phyloP scores from a whole-genome alignment of 31 red algal genomes.

The Asparagopsis taxiformis region DNA sequence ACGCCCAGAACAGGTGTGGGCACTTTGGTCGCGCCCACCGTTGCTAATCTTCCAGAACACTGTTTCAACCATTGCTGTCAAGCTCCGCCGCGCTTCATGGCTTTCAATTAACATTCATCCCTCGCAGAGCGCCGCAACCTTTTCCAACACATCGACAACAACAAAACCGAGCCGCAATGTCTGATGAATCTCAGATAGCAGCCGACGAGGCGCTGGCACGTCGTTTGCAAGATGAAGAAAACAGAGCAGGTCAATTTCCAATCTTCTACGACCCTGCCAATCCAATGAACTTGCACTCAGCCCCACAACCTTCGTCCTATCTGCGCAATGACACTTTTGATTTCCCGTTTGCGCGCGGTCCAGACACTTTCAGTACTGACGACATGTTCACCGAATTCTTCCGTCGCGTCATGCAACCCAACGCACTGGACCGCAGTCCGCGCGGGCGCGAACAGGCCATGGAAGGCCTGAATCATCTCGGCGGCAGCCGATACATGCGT shows the following conservation, averaged over 20 bases:
- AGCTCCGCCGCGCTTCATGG: too few species aligned
- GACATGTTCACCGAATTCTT: constrained; percentile 14
- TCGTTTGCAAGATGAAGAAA: constrained; percentile 42
- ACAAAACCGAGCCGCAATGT: constrained; percentile 10
- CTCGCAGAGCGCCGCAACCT: too few species aligned
- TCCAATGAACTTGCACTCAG: constrained; percentile 12
- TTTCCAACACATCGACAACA: too few species aligned
- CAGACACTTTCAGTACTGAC: not conserved
- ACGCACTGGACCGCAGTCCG: not conserved
- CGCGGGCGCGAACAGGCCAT: not conserved
- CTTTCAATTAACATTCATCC: too few species aligned
- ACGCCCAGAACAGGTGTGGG: too few species aligned
- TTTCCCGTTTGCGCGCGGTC: constrained; percentile 11
- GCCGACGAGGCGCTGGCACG: constrained; percentile 45
- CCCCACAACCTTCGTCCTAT: not conserved
- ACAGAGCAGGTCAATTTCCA: not conserved
- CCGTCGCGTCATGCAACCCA: not conserved
- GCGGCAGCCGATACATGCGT: not conserved
- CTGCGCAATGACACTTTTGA: not conserved
- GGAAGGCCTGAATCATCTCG: not conserved
- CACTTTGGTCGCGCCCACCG: too few species aligned
- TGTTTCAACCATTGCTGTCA: too few species aligned
- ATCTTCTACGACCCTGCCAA: constrained; percentile 9
- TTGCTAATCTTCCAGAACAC: too few species aligned
- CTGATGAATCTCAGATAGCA: constrained; percentile 21